These are phyloP conservation scores for Evansstolkia leycettana DNA, from an alignment of 495 filamentous ascomycete species.

Conservation along the genomic window DNA sequence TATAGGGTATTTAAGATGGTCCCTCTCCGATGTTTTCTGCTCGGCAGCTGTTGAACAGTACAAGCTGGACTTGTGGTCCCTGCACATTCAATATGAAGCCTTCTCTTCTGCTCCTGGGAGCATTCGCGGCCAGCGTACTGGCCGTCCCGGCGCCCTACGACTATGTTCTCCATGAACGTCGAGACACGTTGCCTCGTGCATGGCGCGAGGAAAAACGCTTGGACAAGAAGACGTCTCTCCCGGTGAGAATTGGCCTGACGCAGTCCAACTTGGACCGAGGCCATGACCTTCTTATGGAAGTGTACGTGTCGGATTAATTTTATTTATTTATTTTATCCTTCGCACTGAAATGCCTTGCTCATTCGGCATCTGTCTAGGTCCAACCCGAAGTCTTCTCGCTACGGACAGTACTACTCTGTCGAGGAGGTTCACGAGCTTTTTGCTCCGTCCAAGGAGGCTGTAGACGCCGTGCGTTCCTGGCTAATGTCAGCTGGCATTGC, in stretches of 20 bases:
- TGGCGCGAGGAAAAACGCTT: constrained; percentile 22
- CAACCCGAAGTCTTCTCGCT: constrained; percentile 33
- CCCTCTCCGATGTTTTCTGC: too few species aligned
- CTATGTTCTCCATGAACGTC: constrained; percentile 32
- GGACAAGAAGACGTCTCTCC: constrained; percentile 23
- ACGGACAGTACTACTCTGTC: constrained; percentile 35
- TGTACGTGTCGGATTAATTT: constrained; percentile 18
- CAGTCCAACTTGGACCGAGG: constrained; percentile 41
- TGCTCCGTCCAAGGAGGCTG: constrained; percentile 26
- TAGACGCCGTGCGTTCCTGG: constrained; percentile 37
- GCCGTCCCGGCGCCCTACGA: constrained; percentile 17
- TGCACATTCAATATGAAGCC: constrained; percentile 15
- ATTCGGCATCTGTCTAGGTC: constrained; percentile 10
- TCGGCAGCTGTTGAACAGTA: too few species aligned
- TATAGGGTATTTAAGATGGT: too few species aligned
- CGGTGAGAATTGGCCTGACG: constrained; percentile 42
- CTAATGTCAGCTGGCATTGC: constrained; percentile 36
- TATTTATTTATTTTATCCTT: not conserved
- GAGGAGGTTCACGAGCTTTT: constrained; percentile 40
- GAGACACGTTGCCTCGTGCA: constrained; percentile 17
- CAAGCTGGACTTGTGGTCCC: too few species aligned
- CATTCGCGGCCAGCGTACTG: constrained; percentile 12
- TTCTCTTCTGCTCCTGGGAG: constrained; percentile 17
- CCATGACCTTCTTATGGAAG: constrained; percentile 42
- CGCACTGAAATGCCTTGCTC: too few species aligned